Evolutionary conservation across 805 yeast species (phyloP), one percentile per base, ranked within the genome.

Genomic region (Cyberlindnera bimundalis): DNA sequence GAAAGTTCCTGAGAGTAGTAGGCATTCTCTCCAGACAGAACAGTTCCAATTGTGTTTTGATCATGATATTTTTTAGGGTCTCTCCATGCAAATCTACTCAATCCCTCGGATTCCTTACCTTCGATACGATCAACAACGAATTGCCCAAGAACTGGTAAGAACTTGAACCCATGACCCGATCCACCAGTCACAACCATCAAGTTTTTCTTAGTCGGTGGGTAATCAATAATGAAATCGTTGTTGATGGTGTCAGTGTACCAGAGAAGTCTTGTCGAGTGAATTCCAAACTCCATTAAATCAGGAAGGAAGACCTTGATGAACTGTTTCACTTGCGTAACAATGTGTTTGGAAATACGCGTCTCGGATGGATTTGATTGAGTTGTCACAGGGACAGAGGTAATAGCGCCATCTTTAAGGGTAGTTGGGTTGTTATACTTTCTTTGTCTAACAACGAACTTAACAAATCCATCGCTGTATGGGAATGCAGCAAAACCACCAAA

Each of bases 191-290:
- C 65, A 9, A 62, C 46, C 12, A 63, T 38, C 20, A 63, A 39
- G 18, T 52, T 53, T 20, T 50, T 52, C 26, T 51, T 49, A 6
- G 39, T 48, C 18, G 67, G 65, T 29, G 45, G 53, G 29, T 47
- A 49, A 29, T 56, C 62, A 20, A 58, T 45, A 17, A 62, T 42
- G 35, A 55, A 61, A 31, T 64, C 63, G 18, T 60, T 56, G 32
- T 61, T 55, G 13, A 60, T 60, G 4, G 66, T 52, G 40, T 64
- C 67, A 6, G 63, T 61, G 40, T 62, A 63, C 67, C 67, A 72
- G 41, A 70, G 64, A 59, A 37, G 63, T 64, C 47, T 20, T 1
- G 55, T 44, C 12, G 35, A 28, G 12, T 21, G 18, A 39, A 49
- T 51, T 11, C 57, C 57, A 29, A 46, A 44, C 30, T 39, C 40